Evolutionary conservation across 192 early-diverging fungal species (phyloP), one percentile per base, ranked within the genome.

Genomic region (Entomortierella parvispora): DNA sequence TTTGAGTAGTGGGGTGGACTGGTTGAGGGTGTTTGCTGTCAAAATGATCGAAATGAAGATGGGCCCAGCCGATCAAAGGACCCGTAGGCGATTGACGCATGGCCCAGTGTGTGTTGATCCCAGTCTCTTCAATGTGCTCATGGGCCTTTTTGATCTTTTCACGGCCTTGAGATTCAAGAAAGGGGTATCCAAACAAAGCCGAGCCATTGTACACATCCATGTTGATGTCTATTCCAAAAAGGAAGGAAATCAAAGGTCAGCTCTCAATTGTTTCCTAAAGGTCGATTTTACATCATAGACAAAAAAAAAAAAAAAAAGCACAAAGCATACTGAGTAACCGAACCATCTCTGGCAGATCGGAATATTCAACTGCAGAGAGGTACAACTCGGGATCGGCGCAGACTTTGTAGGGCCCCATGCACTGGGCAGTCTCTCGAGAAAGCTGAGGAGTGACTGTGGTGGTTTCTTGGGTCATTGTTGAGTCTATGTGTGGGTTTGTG

Each of bases 51-150:
- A 51, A 51, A 23, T 51, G 49, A 2, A 51, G 5, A 25, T 51
- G 49, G 7, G 62, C 62, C 70, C 70, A 74, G 28, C 70, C 70
- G 43, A 74, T 74, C 29, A 74, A 8, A 5, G 69, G 69, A 23
- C 60, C 32, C 2, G 53, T 29, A 10, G 68, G 7, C 2, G 46
- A 49, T 18, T 31, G 25, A 9, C 70, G 70, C 28, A 74, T 47
- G 7, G 70, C 70, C 62, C 54, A 74, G 33, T 74, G 70, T n/a
- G 70, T 74, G 31, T 74, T 74, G 54, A 74, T 59, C 2, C 56
- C 62, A 2, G 34, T 56, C 33, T 55, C 9, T 9, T 31, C 5
- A 2, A 66, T 34, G 28, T 29, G 43, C 14, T 66, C 51, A 26
- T 61, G 58, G 2, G 71, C 71, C 6, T 31, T 46, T 26, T 75